Evolutionary conservation across 1,284 basidiomycete genomes (phyloP), one percentile per base, ranked within the genome.

Genomic region (Neotropicomus parvogracilis): DNA sequence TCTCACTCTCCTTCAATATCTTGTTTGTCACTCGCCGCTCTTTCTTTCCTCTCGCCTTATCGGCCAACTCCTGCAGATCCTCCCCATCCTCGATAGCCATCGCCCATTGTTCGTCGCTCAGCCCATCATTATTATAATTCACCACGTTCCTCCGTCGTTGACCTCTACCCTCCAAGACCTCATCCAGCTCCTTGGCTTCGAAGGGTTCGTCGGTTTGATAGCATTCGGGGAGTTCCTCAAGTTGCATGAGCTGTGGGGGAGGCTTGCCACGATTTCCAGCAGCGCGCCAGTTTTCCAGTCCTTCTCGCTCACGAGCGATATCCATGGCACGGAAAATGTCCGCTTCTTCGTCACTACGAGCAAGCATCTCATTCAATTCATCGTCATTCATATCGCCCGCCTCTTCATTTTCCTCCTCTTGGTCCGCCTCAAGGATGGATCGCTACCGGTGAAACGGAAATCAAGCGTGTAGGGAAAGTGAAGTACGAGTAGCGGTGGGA

Each of bases 371-470:
- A 70, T 99, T 99, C 56, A 99, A 79, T 67, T 99, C 97, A 24
- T 97, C 95, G 62, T 99, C 95, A 61, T 94, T 95, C 77, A 97
- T 89, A 64, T 97, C 94, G 34, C 92, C 92, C 4, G 88, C 86
- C 68, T 95, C 92, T 62, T 95, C 92, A 50, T 86, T 89, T 57
- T 94, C 92, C 60, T 94, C 91, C 56, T 95, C 92, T 67, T 90
- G 88, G 67, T 97, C 85, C 21, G 86, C 88, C 68, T 93, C 88
- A n/a, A 91, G 75, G 54, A 91, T 88, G 10, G 83, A 91, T 44
- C 83, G 88, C 88, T 89, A 60, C 19, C 59, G 32, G 44, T 26
- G 50, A n/a, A 11, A 35, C 21, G 46, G 34, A 34, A 34, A 20
- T n/a, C 52, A 37, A 54, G 34, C 16, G 32, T 44, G 41, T 45